Conservation (phyloP, 2,329 filamentous ascomycete species). For the Lasiodiplodia gonubiensis region DNA sequence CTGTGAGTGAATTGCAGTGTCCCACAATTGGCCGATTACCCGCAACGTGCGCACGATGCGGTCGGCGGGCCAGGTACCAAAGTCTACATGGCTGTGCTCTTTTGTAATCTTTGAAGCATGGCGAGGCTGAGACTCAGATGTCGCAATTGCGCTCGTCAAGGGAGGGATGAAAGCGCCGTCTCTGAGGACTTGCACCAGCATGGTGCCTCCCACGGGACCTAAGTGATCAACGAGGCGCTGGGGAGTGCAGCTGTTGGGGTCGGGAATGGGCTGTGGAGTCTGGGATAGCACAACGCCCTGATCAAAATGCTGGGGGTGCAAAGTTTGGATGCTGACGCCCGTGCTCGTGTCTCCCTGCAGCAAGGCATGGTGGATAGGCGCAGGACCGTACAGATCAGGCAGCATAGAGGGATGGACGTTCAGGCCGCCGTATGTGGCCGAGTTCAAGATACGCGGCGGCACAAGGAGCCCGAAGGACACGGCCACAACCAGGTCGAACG, state of each 20-base stretch:
- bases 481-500: constrained; percentile 80
- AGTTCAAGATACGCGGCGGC: constrained; percentile 73
- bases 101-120: constrained; percentile 77
- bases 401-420: constrained; percentile 94
- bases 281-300: constrained; percentile 77
- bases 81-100: constrained; percentile 67
- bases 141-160: constrained; percentile 47
- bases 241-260: constrained; percentile 55
- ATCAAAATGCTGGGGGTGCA: constrained; percentile 79
- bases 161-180: constrained; percentile 70
- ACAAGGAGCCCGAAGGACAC: constrained; percentile 95
- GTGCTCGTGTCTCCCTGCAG: constrained; percentile 65
- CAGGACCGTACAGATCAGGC: constrained; percentile 83
- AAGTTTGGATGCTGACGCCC: constrained; percentile 85
- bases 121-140: constrained; percentile 33
- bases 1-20: constrained; percentile 30
- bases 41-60: constrained; percentile 60
- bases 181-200: constrained; percentile 72
- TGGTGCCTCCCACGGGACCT: constrained; percentile 67
- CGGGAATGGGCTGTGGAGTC: constrained; percentile 59
- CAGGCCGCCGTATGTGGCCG: constrained; percentile 79
- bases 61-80: constrained; percentile 59
- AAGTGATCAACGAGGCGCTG: constrained; percentile 60
- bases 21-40: constrained; percentile 73
- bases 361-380: constrained; percentile 85